Base-by-base conservation (phyloP, 129 eudicot genomes). In the Sambucus nigra region DNA sequence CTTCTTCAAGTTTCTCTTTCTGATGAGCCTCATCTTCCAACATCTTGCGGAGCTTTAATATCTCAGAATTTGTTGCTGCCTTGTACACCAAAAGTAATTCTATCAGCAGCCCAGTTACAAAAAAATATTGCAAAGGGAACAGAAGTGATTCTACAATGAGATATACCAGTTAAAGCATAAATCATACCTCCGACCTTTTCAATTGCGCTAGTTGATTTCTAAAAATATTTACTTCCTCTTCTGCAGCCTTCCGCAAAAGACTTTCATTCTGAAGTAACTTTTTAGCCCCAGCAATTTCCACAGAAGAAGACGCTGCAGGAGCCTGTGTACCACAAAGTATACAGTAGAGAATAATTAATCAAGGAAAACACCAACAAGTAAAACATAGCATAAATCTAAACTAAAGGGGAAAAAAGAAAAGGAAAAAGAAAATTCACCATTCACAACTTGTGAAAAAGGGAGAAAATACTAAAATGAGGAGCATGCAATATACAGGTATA, bases 1-100 rank as follows among this genome's bases (percentile, higher is more conserved):
- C 95, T 68, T 82, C 82, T 67, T 84, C 95, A 61, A 73, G 86
- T 57, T 79, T 84, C 50, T 83, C 88, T 59, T 77, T 88, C 50
- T 76, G 75, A 53, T 42, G 58, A 29, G 59, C 65, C 70, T 88
- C 93, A 22, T 76, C 86, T 63, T 88, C 87, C 67, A 88, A 58
- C 83, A 71, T 62, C 72, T 73, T 78, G 1, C 76, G 76, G 49
- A 88, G 95, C 69, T 80, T 81, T 68, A 57, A 35, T 1, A 68
- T 79, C 70, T 88, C 97, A 21, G 75, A 69, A 68, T 61, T 78
- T 50, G 71, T 73, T 12, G 83, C 78, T 49, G 71, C 93, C 97
- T 88, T 69, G 28, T 44, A 68, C 63, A 60, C 32, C 55, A 53
- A 40, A 56, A 26, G 8, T 44, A 55, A 12, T 53, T 20, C 59